A percentile compares a stretch with the other conserved stretches of the same genome.
Evolutionary conservation across 2,329 filamentous ascomycete genomes (phyloP).

Genomic region (Cladosporium sp.): DNA sequence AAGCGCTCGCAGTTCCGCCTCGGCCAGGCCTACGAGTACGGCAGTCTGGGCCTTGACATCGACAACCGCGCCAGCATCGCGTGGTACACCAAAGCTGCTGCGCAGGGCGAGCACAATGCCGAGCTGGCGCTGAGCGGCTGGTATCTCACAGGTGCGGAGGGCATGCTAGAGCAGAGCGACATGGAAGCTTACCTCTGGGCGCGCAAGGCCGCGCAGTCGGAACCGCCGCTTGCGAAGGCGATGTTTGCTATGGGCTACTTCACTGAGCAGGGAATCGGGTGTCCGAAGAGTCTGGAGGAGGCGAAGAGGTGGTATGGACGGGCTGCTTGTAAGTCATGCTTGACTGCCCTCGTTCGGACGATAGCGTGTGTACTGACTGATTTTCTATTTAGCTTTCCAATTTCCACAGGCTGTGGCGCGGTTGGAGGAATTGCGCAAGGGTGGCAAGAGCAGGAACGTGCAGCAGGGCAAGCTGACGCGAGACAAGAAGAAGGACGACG

Average conservation of each 20-base stretch:
- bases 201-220: conserved; percentile 84
- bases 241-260: conserved; percentile 99
- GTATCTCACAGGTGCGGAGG: conserved; percentile 87
- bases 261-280: conserved; percentile 91
- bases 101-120: conserved; percentile 90
- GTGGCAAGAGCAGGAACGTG: conserved; percentile 56
- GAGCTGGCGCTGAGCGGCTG: conserved; percentile 62
- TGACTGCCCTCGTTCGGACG: not conserved
- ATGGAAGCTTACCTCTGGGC: conserved; percentile 98
- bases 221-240: conserved; percentile 76
- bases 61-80: conserved; percentile 84
- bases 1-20: conserved; percentile 93
- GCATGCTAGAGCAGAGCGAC: conserved; percentile 86
- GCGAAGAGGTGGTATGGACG: conserved; percentile 98
- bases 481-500: conserved; percentile 81
- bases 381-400: conserved; percentile 70
- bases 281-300: conserved; percentile 83
- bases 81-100: conserved; percentile 90
- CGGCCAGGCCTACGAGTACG: conserved; percentile 87
- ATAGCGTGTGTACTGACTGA: conserved; percentile 18
- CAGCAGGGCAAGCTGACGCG: conserved; percentile 74
- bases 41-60: conserved; percentile 76
- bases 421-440: conserved; percentile 86
- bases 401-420: conserved; percentile 91
- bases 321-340: conserved; percentile 76